Conservation (phyloP, 257 asterid genomes). For the Scutellaria barbata region DNA sequence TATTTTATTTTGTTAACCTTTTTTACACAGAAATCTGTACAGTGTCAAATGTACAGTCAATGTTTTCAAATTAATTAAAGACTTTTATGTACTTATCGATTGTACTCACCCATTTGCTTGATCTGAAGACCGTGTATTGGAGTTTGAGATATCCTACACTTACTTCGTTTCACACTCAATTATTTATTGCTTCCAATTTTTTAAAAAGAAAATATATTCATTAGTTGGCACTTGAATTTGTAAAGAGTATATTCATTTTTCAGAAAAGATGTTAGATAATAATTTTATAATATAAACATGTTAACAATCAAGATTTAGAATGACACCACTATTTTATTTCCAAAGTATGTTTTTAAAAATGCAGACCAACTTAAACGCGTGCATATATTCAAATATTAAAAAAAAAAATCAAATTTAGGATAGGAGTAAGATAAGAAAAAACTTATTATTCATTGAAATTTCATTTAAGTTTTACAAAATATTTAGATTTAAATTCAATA, state of each 20-base stretch:
- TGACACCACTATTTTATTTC: too few relatives aligned
- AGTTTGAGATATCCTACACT: neutral
- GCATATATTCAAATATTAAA: neutral
- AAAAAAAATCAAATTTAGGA: neutral
- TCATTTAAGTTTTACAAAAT: neutral
- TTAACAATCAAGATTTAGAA: too few relatives aligned
- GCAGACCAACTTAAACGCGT: neutral
- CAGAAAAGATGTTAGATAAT: too few relatives aligned
- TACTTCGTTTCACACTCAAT: slow-evolving; percentile 23
- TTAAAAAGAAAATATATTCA: neutral
- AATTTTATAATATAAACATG: too few relatives aligned
- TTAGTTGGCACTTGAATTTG: neutral
- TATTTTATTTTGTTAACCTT: neutral
- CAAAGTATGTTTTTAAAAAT: neutral
- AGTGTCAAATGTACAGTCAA: slow-evolving; percentile 22
- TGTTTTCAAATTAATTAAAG: neutral
- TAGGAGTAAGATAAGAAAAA: neutral
- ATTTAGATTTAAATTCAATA: neutral
- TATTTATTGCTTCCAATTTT: neutral
- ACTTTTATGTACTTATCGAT: neutral
- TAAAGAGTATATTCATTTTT: neutral
- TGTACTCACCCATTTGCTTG: neutral
- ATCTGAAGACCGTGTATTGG: neutral
- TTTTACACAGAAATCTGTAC: neutral
- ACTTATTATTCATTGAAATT: neutral